These are phyloP conservation scores for Alternaria hordeiaustralica DNA, from an alignment of 2,329 filamentous ascomycete species.

Conservation along the genomic window DNA sequence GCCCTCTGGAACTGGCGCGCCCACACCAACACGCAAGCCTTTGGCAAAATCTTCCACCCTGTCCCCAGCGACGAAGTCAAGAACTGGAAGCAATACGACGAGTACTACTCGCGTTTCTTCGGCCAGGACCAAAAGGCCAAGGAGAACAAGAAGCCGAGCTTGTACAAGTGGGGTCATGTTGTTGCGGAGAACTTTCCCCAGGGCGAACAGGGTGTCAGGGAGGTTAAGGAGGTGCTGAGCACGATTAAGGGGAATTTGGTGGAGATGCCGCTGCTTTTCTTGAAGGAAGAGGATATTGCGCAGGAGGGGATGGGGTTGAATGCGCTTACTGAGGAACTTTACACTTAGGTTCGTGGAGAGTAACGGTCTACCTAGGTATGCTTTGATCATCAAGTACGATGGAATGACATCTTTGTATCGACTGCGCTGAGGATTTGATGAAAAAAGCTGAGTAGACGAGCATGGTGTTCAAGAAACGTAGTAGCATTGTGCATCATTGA, in stretches of 20 bases:
- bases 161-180: constrained; percentile 86
- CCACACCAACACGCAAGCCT: constrained; percentile 78
- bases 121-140: constrained; percentile 52
- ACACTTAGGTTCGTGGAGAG: constrained; percentile 44
- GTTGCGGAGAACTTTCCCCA: constrained; percentile 62
- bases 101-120: constrained; percentile 73
- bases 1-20: constrained; percentile 77
- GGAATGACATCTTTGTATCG: not conserved
- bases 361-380: not conserved
- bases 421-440: too few relatives aligned
- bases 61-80: constrained; percentile 73
- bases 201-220: constrained; percentile 51
- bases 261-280: constrained; percentile 90
- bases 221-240: constrained; percentile 73
- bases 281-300: constrained; percentile 85
- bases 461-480: too few relatives aligned
- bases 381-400: not conserved
- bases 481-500: too few relatives aligned
- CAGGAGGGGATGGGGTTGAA: constrained; percentile 73
- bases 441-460: too few relatives aligned
- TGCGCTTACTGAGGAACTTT: constrained; percentile 56
- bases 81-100: constrained; percentile 76
- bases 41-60: constrained; percentile 80
- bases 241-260: constrained; percentile 68
- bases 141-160: constrained; percentile 56